phyloP scores from a whole-genome alignment of 768 basidiomycete genomes.

The Mycena maculata region DNA sequence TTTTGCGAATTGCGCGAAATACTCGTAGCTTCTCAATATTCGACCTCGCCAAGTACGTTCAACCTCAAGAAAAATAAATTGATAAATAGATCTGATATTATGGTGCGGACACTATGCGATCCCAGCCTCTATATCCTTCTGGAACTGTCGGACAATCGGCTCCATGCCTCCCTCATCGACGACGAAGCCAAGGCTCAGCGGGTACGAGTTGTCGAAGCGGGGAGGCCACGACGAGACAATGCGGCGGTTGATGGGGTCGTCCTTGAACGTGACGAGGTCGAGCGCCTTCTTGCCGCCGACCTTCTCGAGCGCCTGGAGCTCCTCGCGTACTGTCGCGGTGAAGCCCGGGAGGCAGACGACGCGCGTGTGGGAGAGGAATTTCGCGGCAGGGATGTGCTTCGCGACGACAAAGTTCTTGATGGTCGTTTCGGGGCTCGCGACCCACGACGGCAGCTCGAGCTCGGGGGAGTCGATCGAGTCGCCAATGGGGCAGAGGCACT shows the following conservation, averaged over 20 bases:
- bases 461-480: slow-evolving; percentile 55
- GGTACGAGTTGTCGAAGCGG: slow-evolving; percentile 57
- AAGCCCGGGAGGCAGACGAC: slow-evolving; percentile 72
- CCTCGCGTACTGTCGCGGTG: slow-evolving; percentile 65
- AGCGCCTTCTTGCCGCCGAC: slow-evolving; percentile 63
- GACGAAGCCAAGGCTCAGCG: slow-evolving; percentile 55
- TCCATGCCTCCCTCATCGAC: slow-evolving; percentile 61
- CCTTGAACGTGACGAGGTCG: slow-evolving; percentile 58
- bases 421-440: slow-evolving; percentile 62
- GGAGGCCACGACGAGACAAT: slow-evolving; percentile 63
- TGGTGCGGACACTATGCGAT: too few relatives aligned
- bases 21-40: too few relatives aligned
- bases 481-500: slow-evolving; percentile 65
- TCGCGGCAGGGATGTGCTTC: slow-evolving; percentile 55
- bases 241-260: slow-evolving; percentile 55
- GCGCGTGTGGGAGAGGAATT: slow-evolving; percentile 58
- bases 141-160: slow-evolving; percentile 53
- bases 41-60: too few relatives aligned
- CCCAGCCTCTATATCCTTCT: slow-evolving; percentile 41
- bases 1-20: too few relatives aligned
- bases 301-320: slow-evolving; percentile 62
- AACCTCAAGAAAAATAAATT: too few relatives aligned
- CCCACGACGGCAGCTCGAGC: slow-evolving; percentile 61
- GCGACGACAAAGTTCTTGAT: slow-evolving; percentile 65
- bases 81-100: too few relatives aligned